Base-by-base conservation (phyloP, 2,329 filamentous ascomycete genomes). In the Hymenoscyphus albidus region DNA sequence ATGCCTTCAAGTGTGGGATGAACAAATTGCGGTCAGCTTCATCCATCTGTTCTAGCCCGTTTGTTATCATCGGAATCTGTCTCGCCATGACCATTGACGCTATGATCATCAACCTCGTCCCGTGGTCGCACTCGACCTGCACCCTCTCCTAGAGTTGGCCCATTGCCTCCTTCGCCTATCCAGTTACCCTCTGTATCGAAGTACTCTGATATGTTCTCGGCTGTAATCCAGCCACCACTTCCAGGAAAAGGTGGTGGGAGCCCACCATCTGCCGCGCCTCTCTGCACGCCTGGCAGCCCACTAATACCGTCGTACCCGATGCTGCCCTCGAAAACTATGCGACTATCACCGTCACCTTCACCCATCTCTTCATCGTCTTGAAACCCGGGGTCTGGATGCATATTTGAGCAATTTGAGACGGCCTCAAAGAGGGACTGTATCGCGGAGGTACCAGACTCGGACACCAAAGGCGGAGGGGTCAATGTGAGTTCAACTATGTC, bases 151-250 rank as follows among this genome's bases (percentile, higher is more conserved):
- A 89, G 78, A 63, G 80, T 81, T 6, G 74, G 77, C 2, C 74
- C 78, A 10, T 73, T 72, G 1, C 73, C 76, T 7, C 61, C 68
- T 31, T 54, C 59, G 6, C 80, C 84, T 68, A 90, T 89, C 85
- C 89, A 94, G 74, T 94, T 93, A 2, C 92, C 92, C 9, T 93
- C 84, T 67, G 84, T 87, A 71, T 95, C 91, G 76, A 95, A 91
- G 74, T 87, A 96, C 70, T 96, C 85, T 68, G 89, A 82, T 75
- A 96, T 88, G 72, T 97, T 98, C 64, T 97, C 94, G 9, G 91
- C 90, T 16, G 94, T 98, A 74, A 98, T 93, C 91, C 91, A 94
- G 0, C 90, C 90, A 0, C 85, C 85, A 59, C 89, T 91, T 1
- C 90, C 90, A 0, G 90, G 89, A 76, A 90, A 85, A 0, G 87